phyloP scores from a whole-genome alignment of 2,329 filamentous ascomycete species.

The Lecanicillium sp. region DNA sequence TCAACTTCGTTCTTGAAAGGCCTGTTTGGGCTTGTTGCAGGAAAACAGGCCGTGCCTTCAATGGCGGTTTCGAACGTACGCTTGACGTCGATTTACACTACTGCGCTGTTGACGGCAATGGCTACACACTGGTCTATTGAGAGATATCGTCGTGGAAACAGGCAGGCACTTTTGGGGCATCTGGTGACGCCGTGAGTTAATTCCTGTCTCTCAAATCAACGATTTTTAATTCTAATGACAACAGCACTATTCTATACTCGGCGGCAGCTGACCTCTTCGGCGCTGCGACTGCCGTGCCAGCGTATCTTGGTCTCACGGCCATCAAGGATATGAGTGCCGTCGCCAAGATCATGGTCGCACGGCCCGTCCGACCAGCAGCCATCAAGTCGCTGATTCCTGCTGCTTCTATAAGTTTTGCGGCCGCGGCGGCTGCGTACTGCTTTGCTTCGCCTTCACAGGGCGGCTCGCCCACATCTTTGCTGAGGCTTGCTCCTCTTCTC shows the following conservation, averaged over 20 bases:
- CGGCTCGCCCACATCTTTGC: not conserved
- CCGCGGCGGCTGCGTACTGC: not conserved
- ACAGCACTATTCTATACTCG: slow-evolving; percentile 1
- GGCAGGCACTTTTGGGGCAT: not conserved
- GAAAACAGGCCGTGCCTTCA: not conserved
- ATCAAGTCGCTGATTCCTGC: not conserved
- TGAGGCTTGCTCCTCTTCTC: slow-evolving; percentile 1
- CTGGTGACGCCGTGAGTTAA: not conserved
- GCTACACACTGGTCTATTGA: slow-evolving; percentile 3
- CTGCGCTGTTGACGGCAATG: not conserved
- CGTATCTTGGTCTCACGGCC: slow-evolving; percentile 1
- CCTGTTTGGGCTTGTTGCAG: not conserved
- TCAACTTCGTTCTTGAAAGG: not conserved
- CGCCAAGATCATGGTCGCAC: slow-evolving; percentile 1
- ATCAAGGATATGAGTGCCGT: not conserved
- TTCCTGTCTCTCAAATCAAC: not conserved
- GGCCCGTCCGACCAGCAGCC: not conserved
- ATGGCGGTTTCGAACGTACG: no score
- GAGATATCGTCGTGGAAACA: slow-evolving; percentile 3
- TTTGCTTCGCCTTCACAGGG: not conserved
- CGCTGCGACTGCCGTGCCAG: not conserved
- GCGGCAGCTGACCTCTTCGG: not conserved
- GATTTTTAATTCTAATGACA: no score
- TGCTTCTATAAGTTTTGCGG: not conserved
- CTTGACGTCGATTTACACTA: not conserved